Evolutionary conservation across 140 eudicot species (phyloP).

Genomic region (Ambrosia hybrid): DNA sequence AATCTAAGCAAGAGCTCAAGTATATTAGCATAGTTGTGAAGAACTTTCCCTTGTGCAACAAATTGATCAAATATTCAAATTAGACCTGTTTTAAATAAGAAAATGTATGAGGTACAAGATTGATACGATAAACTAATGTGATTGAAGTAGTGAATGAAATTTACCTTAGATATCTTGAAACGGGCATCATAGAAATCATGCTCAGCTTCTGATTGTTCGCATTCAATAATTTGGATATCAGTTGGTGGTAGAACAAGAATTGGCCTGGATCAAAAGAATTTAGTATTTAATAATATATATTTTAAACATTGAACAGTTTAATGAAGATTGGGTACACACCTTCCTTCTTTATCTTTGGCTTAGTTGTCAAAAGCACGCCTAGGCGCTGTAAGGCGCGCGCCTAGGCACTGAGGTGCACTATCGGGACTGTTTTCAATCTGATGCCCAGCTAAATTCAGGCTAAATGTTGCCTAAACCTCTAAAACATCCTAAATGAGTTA

Average conservation of each 20-base stretch:
- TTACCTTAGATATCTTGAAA: slow-evolving; percentile 80
- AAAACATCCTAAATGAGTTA: too few relatives aligned
- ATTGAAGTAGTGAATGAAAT: not conserved
- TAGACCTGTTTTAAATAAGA: slow-evolving; percentile 53
- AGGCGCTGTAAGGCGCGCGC: too few relatives aligned
- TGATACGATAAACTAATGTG: not conserved
- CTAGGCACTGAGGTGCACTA: too few relatives aligned
- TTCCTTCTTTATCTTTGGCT: slow-evolving; percentile 72
- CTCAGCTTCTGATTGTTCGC: slow-evolving; percentile 80
- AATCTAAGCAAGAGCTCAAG: slow-evolving; percentile 82
- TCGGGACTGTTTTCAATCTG: too few relatives aligned
- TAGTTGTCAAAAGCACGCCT: too few relatives aligned
- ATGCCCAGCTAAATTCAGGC: too few relatives aligned
- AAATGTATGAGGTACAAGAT: slow-evolving; percentile 2
- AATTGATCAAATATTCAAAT: slow-evolving; percentile 85
- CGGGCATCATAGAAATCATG: slow-evolving; percentile 72
- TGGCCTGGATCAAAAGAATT: slow-evolving; percentile 38
- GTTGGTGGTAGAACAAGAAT: slow-evolving; percentile 87
- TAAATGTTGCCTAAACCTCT: too few relatives aligned
- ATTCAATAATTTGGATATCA: slow-evolving; percentile 66
- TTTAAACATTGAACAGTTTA: not conserved
- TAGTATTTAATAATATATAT: not conserved
- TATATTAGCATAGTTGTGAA: slow-evolving; percentile 84
- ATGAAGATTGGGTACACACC: slow-evolving; percentile 35
- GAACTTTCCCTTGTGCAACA: slow-evolving; percentile 93